Base-by-base conservation (phyloP, 2,329 filamentous ascomycete genomes). In the Stagonosporopsis vannaccii region DNA sequence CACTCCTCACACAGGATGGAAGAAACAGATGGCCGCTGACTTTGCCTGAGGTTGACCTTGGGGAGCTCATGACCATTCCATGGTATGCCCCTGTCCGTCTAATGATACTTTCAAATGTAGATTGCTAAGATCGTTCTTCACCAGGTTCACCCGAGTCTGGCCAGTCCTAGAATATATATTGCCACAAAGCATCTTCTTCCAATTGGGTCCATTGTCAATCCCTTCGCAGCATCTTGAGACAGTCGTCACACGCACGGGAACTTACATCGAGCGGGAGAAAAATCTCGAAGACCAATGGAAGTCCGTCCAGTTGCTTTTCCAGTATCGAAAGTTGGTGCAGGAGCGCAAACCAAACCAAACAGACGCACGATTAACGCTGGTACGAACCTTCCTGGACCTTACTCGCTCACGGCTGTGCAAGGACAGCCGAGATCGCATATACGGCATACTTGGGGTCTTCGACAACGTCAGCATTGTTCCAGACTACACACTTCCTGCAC, bases 361-460 rank as follows among this genome's bases (percentile, higher is more conserved):
- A 19, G 19, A 57, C 13, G 30, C 42, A 15, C 48, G 37, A 13
- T 26, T 57, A 6, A 57, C 43, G 3, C 32, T 51, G 15, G 48
- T 52, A 6, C 43, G 54, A 1, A 51, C 23, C 0, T 57, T 57
- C 7, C 44, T 57, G 19, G 54, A 57, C 20, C 43, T 57, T 2
- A 57, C 54, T 3, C 48, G 54, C 17, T 39, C 46, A 20, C 47
- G 54, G 12, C 12, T 48, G 1, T 57, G 54, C 36, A 57, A 30
- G 17, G 54, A 57, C 17, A 52, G 48, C 28, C 54, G 54, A 11
- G 54, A 57, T 43, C 54, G 54, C 8, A 52, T 57, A 26, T 57
- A 57, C 26, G 33, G 54, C 13, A 33, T 57, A 9, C 43, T 57
- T 15, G 54, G 54, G 6, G 48, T 52, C 19, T 51, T 44, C 8